phyloP scores from a whole-genome alignment of 768 basidiomycete species.

The Psilocybe cubensis region DNA sequence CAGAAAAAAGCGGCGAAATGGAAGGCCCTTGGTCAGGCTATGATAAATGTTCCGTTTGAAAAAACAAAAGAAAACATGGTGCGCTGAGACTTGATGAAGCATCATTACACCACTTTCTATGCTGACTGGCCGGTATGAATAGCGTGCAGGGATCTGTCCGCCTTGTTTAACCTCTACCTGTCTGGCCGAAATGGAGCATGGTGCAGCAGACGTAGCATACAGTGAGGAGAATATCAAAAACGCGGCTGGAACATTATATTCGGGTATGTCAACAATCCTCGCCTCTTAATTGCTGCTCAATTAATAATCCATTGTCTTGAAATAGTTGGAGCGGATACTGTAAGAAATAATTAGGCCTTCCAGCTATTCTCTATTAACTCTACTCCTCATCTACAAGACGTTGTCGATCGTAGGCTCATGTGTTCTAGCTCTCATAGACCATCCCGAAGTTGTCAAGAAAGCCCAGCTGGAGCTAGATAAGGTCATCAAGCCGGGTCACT shows the following conservation, averaged over 20 bases:
- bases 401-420: constrained; percentile 31
- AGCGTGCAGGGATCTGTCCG: constrained; percentile 13
- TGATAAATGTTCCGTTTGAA: constrained; percentile 41
- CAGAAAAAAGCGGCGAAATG: constrained; percentile 44
- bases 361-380: not conserved
- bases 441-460: constrained; percentile 33
- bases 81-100: constrained; percentile 1
- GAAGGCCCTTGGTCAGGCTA: constrained; percentile 35
- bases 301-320: constrained; percentile 3
- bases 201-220: constrained; percentile 22
- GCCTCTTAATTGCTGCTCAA: not conserved
- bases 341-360: not conserved
- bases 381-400: constrained; percentile 17
- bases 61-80: constrained; percentile 29
- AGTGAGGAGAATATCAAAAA: constrained; percentile 31
- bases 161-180: constrained; percentile 24
- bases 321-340: constrained; percentile 29
- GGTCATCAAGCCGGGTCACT: constrained; percentile 30
- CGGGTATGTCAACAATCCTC: constrained; percentile 24
- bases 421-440: constrained; percentile 35
- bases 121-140: constrained; percentile 3
- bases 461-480: constrained; percentile 39
- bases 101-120: not conserved
- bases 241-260: constrained; percentile 39
- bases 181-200: constrained; percentile 22